Base-by-base conservation (phyloP, 805 yeast species). In the Wickerhamiella brachini region DNA sequence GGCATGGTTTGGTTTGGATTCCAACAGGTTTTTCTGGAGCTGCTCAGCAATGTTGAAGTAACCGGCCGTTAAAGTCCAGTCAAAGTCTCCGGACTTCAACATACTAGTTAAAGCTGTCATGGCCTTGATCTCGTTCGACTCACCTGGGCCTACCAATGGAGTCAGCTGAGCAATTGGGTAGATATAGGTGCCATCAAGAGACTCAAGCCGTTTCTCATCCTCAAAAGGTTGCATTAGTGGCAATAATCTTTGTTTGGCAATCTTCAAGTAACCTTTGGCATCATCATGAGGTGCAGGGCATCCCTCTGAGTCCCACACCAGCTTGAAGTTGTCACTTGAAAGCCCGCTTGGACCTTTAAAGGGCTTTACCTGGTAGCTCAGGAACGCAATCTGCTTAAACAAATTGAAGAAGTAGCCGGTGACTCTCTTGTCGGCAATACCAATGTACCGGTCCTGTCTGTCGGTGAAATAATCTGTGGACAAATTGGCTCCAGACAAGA, bases 51-150 rank as follows among this genome's bases (percentile, higher is more conserved):
- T 82, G 65, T 93, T 93, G 71, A 93, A 93, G 65, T 93, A 93
- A 1, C 98, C 98, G 0, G 97, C 96, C 0, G 98, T 93, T 59
- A 93, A 81, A 56, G 85, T 76, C 94, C 95, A 90, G 49, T 72
- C 73, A 24, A 81, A 73, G 12, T 68, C 60, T 23, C 79, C 73
- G 17, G 17, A 15, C 42, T 79, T 70, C 59, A 20, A 26, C 43
- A 18, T 9, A 7, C 21, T 21, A 3, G 55, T 50, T 15, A 59
- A 44, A 3, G 22, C 9, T n/a, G 42, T 65, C 31, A 90, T 68
- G 0, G 85, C 79, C 7, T 80, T 80, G 56, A 82, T 80, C 62
- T 93, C 98, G 0, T 97, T 93, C 1, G 96, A 87, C 44, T 72
- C 68, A 51, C 82, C 82, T 1, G 75, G 77, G 2, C 69, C 68